Base-by-base conservation (phyloP, 1,284 basidiomycete species). In the Phlebopus sp. region DNA sequence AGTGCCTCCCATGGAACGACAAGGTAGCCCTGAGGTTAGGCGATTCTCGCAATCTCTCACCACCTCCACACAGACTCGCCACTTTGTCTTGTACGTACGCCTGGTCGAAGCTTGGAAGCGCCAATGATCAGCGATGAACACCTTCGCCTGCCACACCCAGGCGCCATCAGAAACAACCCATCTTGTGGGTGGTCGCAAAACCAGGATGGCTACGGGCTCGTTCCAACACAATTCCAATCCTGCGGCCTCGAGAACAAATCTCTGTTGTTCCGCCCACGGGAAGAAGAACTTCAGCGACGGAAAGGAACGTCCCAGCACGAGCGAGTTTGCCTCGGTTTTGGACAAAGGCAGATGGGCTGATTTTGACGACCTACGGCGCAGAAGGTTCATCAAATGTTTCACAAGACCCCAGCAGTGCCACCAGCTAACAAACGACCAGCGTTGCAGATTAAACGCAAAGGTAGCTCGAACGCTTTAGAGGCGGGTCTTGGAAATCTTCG, bases 211-310 rank as follows among this genome's bases (percentile, higher is more conserved):
- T 37, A 14, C 49, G 44, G 46, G 30, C 17, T 35, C 49, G 32
- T 50, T 47, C 41, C 38, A 17, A 44, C 56, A 38, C 18, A 38
- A 47, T 47, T 19, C 50, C 44, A 43, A 51, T 52, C 49, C 43
- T 37, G 44, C 62, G 55, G 60, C 42, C 46, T 60, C 50, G 65
- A 68, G 67, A 67, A 55, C 57, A 42, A 67, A 60, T 68, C 63
- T 68, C 65, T 65, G 18, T 68, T 62, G 37, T 47, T 40, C 37
- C 50, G 46, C 56, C 62, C 54, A 8, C 15, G 30, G 47, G 14
- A 58, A 36, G 32, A 35, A 18, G 51, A 62, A 67, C 25, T 55
- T 54, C 64, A 65, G 52, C 51, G 4, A 51, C 48, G 19, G 50
- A 52, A 53, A 46, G 19, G 37, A 35, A 36, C 25, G 14, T 41